Conservation (phyloP, 2,329 filamentous ascomycete species). For the Fusarium equiseti region DNA sequence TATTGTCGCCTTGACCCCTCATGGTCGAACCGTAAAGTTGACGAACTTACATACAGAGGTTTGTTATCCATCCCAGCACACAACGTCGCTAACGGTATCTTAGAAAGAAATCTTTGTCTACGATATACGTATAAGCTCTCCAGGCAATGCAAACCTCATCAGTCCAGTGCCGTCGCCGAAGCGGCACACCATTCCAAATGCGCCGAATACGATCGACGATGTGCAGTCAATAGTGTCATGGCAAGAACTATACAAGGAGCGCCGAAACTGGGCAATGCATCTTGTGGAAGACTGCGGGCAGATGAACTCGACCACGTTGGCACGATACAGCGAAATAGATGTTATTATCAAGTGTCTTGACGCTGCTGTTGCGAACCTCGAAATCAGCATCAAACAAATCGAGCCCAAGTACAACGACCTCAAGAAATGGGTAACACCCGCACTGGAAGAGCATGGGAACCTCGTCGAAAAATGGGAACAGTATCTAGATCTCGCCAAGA, state of each 20-base stretch:
- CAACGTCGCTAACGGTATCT: slow-evolving; percentile 25
- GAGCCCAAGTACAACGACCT: slow-evolving; percentile 79
- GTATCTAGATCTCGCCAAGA: slow-evolving; percentile 73
- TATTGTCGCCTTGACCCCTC: slow-evolving; percentile 87
- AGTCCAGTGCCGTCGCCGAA: slow-evolving; percentile 65
- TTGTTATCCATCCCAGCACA: slow-evolving; percentile 8
- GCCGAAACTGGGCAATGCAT: slow-evolving; percentile 81
- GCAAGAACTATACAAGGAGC: slow-evolving; percentile 85
- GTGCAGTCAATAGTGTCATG: slow-evolving; percentile 87
- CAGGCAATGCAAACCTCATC: slow-evolving; percentile 58
- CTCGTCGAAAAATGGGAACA: slow-evolving; percentile 75
- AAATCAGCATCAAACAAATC: slow-evolving; percentile 77
- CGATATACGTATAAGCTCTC: slow-evolving; percentile 78
- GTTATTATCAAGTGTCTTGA: slow-evolving; percentile 84
- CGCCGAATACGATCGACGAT: slow-evolving; percentile 86
- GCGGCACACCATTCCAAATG: slow-evolving; percentile 69
- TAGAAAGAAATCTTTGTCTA: slow-evolving; percentile 93
- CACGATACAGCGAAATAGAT: slow-evolving; percentile 78
- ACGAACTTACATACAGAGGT: slow-evolving; percentile 86
- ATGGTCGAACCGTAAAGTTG: slow-evolving; percentile 85
- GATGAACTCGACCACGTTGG: slow-evolving; percentile 71
- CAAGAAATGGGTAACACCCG: slow-evolving; percentile 76
- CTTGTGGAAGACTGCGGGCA: slow-evolving; percentile 76
- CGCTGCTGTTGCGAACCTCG: slow-evolving; percentile 87
- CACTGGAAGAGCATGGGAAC: slow-evolving; percentile 74